These are phyloP conservation scores for Grosmannia huntii DNA, from an alignment of 2,329 filamentous ascomycete genomes.

Conservation along the genomic window DNA sequence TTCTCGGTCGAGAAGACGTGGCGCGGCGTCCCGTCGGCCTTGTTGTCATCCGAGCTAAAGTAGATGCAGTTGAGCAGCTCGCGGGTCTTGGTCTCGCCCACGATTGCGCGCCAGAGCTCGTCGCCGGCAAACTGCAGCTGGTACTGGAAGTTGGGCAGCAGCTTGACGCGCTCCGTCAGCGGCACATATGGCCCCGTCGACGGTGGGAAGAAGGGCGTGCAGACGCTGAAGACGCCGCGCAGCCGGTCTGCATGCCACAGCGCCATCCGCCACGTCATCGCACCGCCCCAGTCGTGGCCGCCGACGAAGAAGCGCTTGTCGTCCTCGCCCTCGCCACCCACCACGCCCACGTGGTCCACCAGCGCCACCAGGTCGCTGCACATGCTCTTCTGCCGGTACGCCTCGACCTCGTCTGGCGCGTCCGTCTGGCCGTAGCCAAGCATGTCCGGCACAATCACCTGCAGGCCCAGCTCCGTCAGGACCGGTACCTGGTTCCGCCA, in stretches of 20 bases:
- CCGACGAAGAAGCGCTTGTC: conserved; percentile 52
- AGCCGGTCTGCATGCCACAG: conserved; percentile 63
- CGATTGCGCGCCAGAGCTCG: conserved; percentile 45
- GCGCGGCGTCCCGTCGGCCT: conserved; percentile 19
- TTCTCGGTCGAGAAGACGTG: conserved; percentile 41
- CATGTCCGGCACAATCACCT: conserved; percentile 75
- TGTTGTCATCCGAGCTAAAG: conserved; percentile 38
- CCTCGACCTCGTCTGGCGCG: conserved; percentile 45
- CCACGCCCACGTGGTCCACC: conserved; percentile 42
- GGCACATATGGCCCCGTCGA: conserved; percentile 32
- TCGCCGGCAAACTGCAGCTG: conserved; percentile 67
- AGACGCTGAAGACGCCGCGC: conserved; percentile 64
- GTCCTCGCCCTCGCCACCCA: conserved; percentile 20
- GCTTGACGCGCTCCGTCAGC: conserved; percentile 38
- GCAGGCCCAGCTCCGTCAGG: conserved; percentile 57
- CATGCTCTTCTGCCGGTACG: conserved; percentile 61
- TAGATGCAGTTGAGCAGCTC: conserved; percentile 61
- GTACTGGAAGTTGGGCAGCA: conserved; percentile 63
- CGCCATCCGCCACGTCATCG: conserved; percentile 57
- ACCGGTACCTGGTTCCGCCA: conserved; percentile 85
- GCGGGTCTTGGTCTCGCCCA: conserved; percentile 40
- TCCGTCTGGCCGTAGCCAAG: conserved; percentile 74
- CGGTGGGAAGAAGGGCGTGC: conserved; percentile 59
- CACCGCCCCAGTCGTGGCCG: conserved; percentile 88
- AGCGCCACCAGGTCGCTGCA: conserved; percentile 65